Evolutionary conservation across 805 yeast genomes (phyloP).

Genomic region (Ogataea ganodermae): DNA sequence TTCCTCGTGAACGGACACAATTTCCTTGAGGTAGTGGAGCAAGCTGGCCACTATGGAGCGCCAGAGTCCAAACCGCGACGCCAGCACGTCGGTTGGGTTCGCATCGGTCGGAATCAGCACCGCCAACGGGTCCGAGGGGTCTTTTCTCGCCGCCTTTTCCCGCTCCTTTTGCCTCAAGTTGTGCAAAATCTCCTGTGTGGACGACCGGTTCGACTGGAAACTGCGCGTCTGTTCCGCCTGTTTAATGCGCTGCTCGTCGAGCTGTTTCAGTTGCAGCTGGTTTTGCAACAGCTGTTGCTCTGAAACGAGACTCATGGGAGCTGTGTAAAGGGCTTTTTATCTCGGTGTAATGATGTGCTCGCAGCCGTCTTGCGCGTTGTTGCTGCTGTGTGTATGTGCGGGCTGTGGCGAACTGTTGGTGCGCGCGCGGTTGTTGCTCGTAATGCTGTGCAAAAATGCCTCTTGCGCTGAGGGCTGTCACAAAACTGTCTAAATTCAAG

Average conservation of each 20-base stretch:
- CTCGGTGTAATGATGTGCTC: not conserved
- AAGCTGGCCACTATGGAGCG: slow-evolving; percentile 74
- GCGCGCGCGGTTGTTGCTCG: no score
- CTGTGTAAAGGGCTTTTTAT: slow-evolving; percentile 24
- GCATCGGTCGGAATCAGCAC: slow-evolving; percentile 58
- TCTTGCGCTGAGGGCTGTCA: no score
- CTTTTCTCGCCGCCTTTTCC: slow-evolving; percentile 29
- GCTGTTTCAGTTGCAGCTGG: slow-evolving; percentile 46
- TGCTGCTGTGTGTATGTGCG: no score
- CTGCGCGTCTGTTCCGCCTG: slow-evolving; percentile 48
- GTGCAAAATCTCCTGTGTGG: slow-evolving; percentile 32
- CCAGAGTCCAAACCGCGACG: slow-evolving; percentile 86
- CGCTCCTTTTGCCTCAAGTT: slow-evolving; percentile 24
- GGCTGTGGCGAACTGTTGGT: no score
- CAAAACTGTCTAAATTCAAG: not conserved
- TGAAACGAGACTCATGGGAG: slow-evolving; percentile 38
- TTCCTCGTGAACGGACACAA: slow-evolving; percentile 85
- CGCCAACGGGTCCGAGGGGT: slow-evolving; percentile 51
- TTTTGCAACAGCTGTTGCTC: slow-evolving; percentile 48
- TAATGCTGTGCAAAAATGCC: no score
- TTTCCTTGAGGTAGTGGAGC: slow-evolving; percentile 73
- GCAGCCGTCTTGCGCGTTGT: not conserved
- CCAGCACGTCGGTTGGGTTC: slow-evolving; percentile 85
- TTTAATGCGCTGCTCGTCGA: slow-evolving; percentile 44
- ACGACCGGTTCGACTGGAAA: slow-evolving; percentile 35